Evolutionary conservation across 306 rosid species (phyloP).

Genomic region (Begonia fuchsioides): DNA sequence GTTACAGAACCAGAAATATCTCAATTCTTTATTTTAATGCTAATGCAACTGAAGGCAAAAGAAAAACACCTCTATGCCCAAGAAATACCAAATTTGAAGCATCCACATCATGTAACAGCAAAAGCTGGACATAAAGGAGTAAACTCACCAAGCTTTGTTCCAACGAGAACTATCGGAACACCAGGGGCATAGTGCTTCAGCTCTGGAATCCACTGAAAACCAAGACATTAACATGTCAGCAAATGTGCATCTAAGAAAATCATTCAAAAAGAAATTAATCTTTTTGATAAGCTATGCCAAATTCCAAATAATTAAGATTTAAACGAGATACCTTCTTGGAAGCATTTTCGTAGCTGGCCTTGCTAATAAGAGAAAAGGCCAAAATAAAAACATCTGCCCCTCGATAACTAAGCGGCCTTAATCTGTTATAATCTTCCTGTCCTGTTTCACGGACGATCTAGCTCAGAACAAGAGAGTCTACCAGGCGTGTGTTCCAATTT

Average conservation of each 20-base stretch:
- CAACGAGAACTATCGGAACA: slow-evolving; percentile 91
- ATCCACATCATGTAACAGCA: background rate
- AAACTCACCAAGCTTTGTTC: slow-evolving; percentile 82
- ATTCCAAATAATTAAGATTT: background rate
- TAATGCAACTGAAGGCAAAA: no score
- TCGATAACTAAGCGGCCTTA: slow-evolving; percentile 58
- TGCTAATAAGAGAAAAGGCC: slow-evolving; percentile 59
- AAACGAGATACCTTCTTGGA: slow-evolving; percentile 36
- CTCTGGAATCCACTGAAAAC: slow-evolving; percentile 96
- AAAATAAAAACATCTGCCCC: slow-evolving; percentile 61
- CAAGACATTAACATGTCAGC: no score
- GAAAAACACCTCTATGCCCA: background rate
- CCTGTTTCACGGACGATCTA: slow-evolving; percentile 26
- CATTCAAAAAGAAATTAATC: no score
- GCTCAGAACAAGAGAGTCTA: background rate
- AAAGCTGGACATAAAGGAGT: slow-evolving; percentile 4
- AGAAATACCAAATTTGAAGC: background rate
- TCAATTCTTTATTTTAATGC: no score
- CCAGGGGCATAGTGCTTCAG: slow-evolving; percentile 99
- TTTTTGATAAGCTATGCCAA: no score
- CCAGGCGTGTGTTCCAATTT: background rate
- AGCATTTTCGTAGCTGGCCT: slow-evolving; percentile 61
- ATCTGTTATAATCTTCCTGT: slow-evolving; percentile 53
- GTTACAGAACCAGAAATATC: no score
- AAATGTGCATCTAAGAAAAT: no score